Evolutionary conservation across 768 basidiomycete genomes (phyloP), one percentile per base, ranked within the genome.

Genomic region (Mycena haematopus): DNA sequence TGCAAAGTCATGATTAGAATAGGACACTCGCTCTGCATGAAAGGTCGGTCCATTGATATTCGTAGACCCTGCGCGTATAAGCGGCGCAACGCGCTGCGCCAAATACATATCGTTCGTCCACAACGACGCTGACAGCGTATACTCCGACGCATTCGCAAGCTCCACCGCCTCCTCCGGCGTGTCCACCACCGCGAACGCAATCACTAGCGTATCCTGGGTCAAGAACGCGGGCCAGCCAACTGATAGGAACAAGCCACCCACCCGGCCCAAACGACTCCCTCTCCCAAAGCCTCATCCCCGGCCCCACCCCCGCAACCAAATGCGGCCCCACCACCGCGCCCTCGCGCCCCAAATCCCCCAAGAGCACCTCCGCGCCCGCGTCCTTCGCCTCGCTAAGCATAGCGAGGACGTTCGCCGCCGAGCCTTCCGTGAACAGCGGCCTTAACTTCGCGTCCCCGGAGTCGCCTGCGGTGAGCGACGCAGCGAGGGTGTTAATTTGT

Each of bases 251-350:
- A 11, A 24, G 47, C 69, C n/a, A n/a, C n/a, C 21, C 40, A 83
- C 84, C 83, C 52, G 85, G 88, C 0, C 86, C 86, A 71, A 90
- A 90, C 1, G 82, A 80, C 72, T 91, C 89, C 31, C 78, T 69
- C 24, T 85, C 78, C 85, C 85, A 88, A 14, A 84, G 59, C 29
- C 75, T 68, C 78, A 83, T 86, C 9, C 79, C 84, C 0, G 78
- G 79, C 60, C 74, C 81, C 45, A 84, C 80, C n/a, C 76, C 78
- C 21, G 67, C 70, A 17, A 86, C 61, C 29, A 88, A 62, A 71
- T 87, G 85, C 22, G 86, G 85, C 60, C 80, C 78, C n/a, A 86
- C 74, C 13, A 84, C 70, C 0, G 80, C 72, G 1, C 78, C 78
- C 4, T 79, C 63, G 35, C 75, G 70, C 42, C 62, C 66, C 14